A percentile compares a stretch with the other conserved stretches of the same genome.
Evolutionary conservation across 2,329 filamentous ascomycete genomes (phyloP).

Genomic region (Talaromyces sp.): DNA sequence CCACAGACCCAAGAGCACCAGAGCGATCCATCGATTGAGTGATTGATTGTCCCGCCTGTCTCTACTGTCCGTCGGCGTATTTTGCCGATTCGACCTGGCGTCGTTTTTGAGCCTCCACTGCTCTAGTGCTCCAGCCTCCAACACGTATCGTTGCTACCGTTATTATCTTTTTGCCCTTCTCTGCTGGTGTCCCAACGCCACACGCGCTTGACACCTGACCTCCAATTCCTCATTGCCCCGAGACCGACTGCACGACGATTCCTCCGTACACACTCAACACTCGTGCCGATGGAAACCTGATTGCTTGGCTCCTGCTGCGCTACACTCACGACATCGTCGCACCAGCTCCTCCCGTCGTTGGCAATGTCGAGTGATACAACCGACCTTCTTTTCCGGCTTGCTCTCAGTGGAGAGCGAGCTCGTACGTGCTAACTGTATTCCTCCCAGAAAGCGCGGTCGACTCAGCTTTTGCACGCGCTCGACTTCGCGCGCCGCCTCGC

Average conservation of each 20-base stretch:
- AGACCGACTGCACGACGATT: not conserved
- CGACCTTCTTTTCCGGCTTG: conserved; percentile 3
- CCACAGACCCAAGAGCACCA: not conserved
- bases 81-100: not conserved
- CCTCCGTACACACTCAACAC: not conserved
- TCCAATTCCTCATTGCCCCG: not conserved
- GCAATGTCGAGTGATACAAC: conserved; percentile 10
- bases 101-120: not conserved
- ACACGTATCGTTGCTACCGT: not conserved
- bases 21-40: not conserved
- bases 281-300: not conserved
- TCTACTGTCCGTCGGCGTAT: not conserved
- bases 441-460: not conserved
- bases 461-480: not conserved
- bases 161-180: not conserved
- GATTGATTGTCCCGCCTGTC: not conserved
- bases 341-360: not conserved
- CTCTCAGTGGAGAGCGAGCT: conserved; percentile 1
- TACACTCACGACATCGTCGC: not conserved
- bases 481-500: not conserved
- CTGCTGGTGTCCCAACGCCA: not conserved
- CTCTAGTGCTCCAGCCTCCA: not conserved
- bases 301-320: not conserved
- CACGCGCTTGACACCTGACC: not conserved
- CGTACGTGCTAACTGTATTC: not conserved